These are phyloP conservation scores for Scleromitrula shiraiana DNA, from an alignment of 2,329 filamentous ascomycete species.

Conservation along the genomic window DNA sequence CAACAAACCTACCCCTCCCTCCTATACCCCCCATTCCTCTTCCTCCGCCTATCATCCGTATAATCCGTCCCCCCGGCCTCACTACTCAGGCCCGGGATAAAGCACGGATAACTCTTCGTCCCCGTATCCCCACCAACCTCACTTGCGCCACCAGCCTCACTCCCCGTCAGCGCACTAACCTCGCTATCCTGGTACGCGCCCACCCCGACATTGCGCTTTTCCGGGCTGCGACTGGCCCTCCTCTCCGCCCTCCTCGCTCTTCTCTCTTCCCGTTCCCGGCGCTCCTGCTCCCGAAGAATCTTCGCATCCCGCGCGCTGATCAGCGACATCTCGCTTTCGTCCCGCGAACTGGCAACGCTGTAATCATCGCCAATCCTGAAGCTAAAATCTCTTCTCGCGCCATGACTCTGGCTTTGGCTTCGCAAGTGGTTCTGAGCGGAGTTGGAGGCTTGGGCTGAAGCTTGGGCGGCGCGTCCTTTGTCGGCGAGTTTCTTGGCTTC, in stretches of 20 bases:
- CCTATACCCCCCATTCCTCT: slow-evolving; percentile 17
- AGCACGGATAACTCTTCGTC: slow-evolving; percentile 30
- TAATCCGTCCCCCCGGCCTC: slow-evolving; percentile 21
- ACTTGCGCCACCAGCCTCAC: slow-evolving; percentile 15
- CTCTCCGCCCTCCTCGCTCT: slow-evolving; percentile 14
- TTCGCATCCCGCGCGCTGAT: slow-evolving; percentile 9
- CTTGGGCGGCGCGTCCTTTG: slow-evolving; percentile 38
- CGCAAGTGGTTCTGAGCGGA: no score
- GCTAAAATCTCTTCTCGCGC: slow-evolving; percentile 29
- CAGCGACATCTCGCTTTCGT: not conserved
- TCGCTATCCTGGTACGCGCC: not conserved
- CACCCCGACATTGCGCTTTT: slow-evolving; percentile 13
- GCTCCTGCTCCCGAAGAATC: slow-evolving; percentile 12
- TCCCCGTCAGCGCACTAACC: slow-evolving; percentile 18
- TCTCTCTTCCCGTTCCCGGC: slow-evolving; percentile 9
- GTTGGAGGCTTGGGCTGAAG: no score
- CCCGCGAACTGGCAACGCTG: slow-evolving; percentile 11
- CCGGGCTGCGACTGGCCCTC: slow-evolving; percentile 20
- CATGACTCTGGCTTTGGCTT: no score
- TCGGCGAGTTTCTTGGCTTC: slow-evolving; percentile 50
- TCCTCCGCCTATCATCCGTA: slow-evolving; percentile 26
- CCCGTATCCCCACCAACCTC: slow-evolving; percentile 25
- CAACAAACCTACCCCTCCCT: not conserved
- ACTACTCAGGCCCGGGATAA: slow-evolving; percentile 27
- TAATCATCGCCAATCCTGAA: slow-evolving; percentile 28